Conservation (phyloP, 2,329 filamentous ascomycete genomes). For the Xylariomycetidae sp. region DNA sequence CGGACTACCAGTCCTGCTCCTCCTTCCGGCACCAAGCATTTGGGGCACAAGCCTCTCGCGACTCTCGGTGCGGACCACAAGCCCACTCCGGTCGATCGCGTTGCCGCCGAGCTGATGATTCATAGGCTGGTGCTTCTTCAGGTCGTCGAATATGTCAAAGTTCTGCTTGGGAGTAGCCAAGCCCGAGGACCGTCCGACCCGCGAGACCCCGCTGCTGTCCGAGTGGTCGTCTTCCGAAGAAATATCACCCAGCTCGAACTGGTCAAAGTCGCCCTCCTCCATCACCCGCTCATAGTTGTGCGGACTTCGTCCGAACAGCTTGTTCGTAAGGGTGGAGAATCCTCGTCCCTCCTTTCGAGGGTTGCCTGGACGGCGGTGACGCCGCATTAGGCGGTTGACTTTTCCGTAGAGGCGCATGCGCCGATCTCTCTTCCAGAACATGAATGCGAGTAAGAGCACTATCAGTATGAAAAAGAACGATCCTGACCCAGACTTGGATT, state of each 20-base stretch:
- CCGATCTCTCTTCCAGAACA: slow-evolving; percentile 76
- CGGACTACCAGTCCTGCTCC: slow-evolving; percentile 53
- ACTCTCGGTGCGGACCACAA: slow-evolving; percentile 81
- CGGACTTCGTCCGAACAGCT: slow-evolving; percentile 58
- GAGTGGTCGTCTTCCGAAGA: slow-evolving; percentile 62
- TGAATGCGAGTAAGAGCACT: slow-evolving; percentile 61
- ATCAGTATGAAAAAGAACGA: slow-evolving; percentile 75
- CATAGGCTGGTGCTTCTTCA: slow-evolving; percentile 19
- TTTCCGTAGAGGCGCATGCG: slow-evolving; percentile 57
- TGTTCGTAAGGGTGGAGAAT: slow-evolving; percentile 49
- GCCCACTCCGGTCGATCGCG: slow-evolving; percentile 61
- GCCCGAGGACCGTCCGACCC: slow-evolving; percentile 58
- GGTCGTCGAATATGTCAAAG: slow-evolving; percentile 46
- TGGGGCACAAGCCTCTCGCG: slow-evolving; percentile 67
- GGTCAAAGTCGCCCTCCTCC: slow-evolving; percentile 69
- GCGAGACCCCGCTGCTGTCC: slow-evolving; percentile 48
- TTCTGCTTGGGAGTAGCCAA: slow-evolving; percentile 62
- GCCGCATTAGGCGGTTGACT: slow-evolving; percentile 39
- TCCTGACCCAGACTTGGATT: slow-evolving; percentile 65
- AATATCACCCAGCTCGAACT: slow-evolving; percentile 72
- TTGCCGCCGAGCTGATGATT: slow-evolving; percentile 28
- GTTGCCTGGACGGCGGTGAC: slow-evolving; percentile 40
- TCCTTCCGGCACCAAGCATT: slow-evolving; percentile 51
- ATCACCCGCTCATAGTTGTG: slow-evolving; percentile 76
- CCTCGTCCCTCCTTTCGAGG: slow-evolving; percentile 41